These are phyloP conservation scores for Microsporum canis DNA, from an alignment of 2,329 filamentous ascomycete species.

Conservation along the genomic window DNA sequence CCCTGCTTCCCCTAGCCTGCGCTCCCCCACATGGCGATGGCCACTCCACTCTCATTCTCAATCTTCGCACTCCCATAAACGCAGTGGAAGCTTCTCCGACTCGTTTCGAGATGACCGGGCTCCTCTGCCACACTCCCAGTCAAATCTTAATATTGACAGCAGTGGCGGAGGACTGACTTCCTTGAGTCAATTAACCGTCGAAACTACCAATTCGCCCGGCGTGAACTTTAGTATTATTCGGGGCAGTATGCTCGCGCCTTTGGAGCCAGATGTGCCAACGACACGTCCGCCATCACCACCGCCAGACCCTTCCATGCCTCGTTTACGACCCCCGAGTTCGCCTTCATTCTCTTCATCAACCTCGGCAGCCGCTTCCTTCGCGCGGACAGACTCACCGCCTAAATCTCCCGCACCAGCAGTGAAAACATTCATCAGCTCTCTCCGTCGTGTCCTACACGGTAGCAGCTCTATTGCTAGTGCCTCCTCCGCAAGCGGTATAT, in stretches of 20 bases:
- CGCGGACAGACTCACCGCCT: constrained; percentile 13
- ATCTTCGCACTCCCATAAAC: constrained; percentile 48
- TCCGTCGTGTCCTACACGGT: constrained; percentile 68
- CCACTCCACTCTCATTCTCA: constrained; percentile 27
- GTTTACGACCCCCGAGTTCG: constrained; percentile 10
- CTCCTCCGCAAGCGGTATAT: constrained; percentile 7
- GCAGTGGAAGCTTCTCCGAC: constrained; percentile 79
- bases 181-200: constrained; percentile 51
- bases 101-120: constrained; percentile 60
- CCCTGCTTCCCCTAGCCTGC: constrained; percentile 20
- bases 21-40: constrained; percentile 31
- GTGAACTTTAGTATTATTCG: constrained; percentile 57
- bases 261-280: constrained; percentile 66
- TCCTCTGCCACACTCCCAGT: constrained; percentile 39
- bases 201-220: constrained; percentile 44
- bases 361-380: neutral
- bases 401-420: constrained; percentile 50
- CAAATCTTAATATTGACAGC: constrained; percentile 33
- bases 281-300: constrained; percentile 42
- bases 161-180: constrained; percentile 16
- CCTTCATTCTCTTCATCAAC: neutral
- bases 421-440: constrained; percentile 74
- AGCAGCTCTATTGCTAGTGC: constrained; percentile 27
- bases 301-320: constrained; percentile 24
- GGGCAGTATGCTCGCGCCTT: constrained; percentile 72